Percentiles rank a stretch among this genome's conserved stretches.
Evolutionary conservation across 805 yeast species (phyloP).

Genomic region (Trichomonascus vanleenenianus): DNA sequence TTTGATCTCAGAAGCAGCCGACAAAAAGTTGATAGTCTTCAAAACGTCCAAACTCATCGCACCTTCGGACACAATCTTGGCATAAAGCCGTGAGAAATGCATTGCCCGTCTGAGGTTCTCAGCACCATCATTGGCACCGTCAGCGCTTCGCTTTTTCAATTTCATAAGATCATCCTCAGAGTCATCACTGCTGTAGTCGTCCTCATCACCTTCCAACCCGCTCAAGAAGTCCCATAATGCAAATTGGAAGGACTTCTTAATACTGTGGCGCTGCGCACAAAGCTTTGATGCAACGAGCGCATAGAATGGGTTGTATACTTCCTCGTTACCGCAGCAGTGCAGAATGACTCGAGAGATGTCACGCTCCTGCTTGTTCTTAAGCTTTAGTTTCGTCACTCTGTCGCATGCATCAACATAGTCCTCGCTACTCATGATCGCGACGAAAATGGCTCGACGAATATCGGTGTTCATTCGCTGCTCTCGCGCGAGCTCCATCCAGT

Average conservation of each 20-base stretch:
- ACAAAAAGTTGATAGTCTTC: constrained; percentile 64
- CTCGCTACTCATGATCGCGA: constrained; percentile 90
- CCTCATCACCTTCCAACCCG: constrained; percentile 54
- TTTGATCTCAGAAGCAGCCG: constrained; percentile 51
- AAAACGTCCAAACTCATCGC: constrained; percentile 65
- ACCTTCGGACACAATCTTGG: constrained; percentile 64
- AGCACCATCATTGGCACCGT: constrained; percentile 35
- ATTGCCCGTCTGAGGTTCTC: constrained; percentile 49
- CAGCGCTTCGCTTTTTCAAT: constrained; percentile 9
- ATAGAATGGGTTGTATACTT: constrained; percentile 83
- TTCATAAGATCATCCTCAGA: constrained; percentile 22
- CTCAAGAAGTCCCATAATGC: constrained; percentile 79
- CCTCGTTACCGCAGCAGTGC: constrained; percentile 82
- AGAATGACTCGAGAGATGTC: constrained; percentile 81
- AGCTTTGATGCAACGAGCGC: constrained; percentile 69
- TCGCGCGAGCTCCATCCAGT: constrained; percentile 82
- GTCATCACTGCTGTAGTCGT: constrained; percentile 25
- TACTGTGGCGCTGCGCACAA: constrained; percentile 53
- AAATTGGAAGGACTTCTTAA: constrained; percentile 82
- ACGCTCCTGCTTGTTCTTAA: constrained; percentile 72
- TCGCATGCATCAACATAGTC: constrained; percentile 85
- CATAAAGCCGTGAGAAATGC: constrained; percentile 77
- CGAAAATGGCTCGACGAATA: constrained; percentile 85
- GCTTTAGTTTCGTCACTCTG: constrained; percentile 67
- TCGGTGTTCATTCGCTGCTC: constrained; percentile 93